Base-by-base conservation (phyloP, 2,329 filamentous ascomycete genomes). In the Immersiporthe knoxdaviesiana region DNA sequence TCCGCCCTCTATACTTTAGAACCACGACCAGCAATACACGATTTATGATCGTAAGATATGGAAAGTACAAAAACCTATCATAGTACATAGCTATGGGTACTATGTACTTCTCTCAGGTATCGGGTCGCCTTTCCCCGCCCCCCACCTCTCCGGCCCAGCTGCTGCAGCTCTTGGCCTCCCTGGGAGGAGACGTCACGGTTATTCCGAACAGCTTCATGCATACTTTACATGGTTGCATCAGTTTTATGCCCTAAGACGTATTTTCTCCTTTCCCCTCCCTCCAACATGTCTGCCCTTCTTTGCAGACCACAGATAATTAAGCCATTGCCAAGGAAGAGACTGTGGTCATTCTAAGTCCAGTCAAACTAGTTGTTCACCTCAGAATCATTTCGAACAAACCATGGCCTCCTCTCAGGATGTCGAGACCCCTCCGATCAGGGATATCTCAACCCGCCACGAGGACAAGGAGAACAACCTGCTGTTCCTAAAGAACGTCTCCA, bases 401-500 rank as follows among this genome's bases (percentile, higher is more conserved):
- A 70, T 70, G 68, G 62, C 64, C n/a, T 37, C 1, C n/a, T 37
- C 7, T 21, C 60, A 37, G 10, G 68, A 70, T 39, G 68, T 68
- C n/a, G 52, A 68, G 30, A 68, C 68, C 6, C 68, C 68, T 35
- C 56, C 61, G 21, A 68, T 75, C 65, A 68, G 68, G 35, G 72
- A 75, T 65, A 69, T 76, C 60, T 70, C 68, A 14, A 47, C 68
- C 30, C 66, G 67, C 41, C 56, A 63, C 27, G 68, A 71, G 41
- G 73, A 74, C 63, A 39, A 64, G 5, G 70, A 73, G 50, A 70
- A 66, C 59, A 68, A 68, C 14, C 65, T 76, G 24, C 63, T 71
- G 8, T 73, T 75, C 37, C 66, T 72, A 47, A 75, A 77, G 47
- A 77, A 77, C 52, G 74, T 74, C 6, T 75, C 73, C 11, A 76